Percentiles rank a stretch among this genome's conserved stretches.
These are phyloP conservation scores for Austropuccinia psidii DNA, from an alignment of 1,284 basidiomycete species.

Conservation along the genomic window DNA sequence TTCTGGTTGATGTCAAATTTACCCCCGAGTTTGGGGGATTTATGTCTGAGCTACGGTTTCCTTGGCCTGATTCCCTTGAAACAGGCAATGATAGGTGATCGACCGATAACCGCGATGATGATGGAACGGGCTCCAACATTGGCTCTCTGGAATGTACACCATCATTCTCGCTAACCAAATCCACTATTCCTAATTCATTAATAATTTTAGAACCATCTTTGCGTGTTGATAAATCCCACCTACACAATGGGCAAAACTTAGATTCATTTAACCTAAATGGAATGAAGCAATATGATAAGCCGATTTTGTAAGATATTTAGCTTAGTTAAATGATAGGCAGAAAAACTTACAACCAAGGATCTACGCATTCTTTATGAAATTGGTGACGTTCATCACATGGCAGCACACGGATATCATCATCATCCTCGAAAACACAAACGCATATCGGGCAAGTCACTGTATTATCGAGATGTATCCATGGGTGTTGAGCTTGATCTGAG, in stretches of 20 bases:
- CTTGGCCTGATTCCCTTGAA: too few species aligned
- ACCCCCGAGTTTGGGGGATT: too few species aligned
- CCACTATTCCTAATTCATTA: conserved; percentile 3
- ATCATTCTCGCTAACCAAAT: too few species aligned
- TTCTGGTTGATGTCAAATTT: too few species aligned
- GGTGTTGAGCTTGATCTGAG: conserved; percentile 28
- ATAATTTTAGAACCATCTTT: conserved; percentile 32
- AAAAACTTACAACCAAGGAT: conserved; percentile 66
- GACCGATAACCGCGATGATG: too few species aligned
- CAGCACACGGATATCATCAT: conserved; percentile 76
- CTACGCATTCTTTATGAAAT: conserved; percentile 63
- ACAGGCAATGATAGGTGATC: too few species aligned
- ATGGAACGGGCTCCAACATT: too few species aligned
- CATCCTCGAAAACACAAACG: conserved; percentile 82
- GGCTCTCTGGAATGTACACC: too few species aligned
- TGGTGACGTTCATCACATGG: conserved; percentile 81
- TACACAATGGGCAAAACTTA: conserved; percentile 78
- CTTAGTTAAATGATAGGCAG: not conserved
- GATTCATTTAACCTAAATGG: conserved; percentile 57
- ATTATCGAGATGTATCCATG: conserved; percentile 47
- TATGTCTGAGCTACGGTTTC: too few species aligned
- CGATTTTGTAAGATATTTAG: not conserved
- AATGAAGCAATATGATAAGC: not conserved
- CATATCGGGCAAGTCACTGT: conserved; percentile 86
- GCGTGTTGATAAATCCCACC: conserved; percentile 48